Base-by-base conservation (phyloP, 768 basidiomycete genomes). In the Coprinopsis strossmayeri region DNA sequence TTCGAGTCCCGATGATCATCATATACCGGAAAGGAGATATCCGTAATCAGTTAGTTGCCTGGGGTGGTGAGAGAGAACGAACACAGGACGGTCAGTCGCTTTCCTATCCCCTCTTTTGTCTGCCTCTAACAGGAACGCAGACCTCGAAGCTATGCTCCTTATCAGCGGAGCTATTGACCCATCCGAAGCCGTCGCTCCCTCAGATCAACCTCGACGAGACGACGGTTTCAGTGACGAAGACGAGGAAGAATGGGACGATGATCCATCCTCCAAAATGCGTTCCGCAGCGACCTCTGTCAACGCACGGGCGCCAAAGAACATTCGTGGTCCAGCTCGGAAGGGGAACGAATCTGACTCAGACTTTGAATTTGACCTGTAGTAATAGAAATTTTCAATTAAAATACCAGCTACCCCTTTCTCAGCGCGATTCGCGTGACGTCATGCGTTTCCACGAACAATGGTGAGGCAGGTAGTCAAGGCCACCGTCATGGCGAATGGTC, bases 1-100 rank as follows among this genome's bases (percentile, higher is more conserved):
- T 79, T 30, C 82, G 92, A 45, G 67, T 92, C 34, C 96, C 96
- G 1, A 98, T 95, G 74, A 69, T 98, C 49, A 82, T 99, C 55
- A 69, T 95, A 25, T 98, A 99, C 66, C 82, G 87, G 39, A 86
- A 85, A 56, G 96, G 96, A n/a, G 87, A 93, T 37, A 85, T 98
- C 27, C 71, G 78, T 40, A 86, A 87, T 53, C 92, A 97, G 63
- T 71, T 96, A 11, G 72, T 90, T 3, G 79, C 89, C 1, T 90
- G 91, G 84, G 87, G 87, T 12, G 83, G 82, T 4, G 89, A 91
- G 50, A 70, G 74, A 55, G 86, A 92, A 53, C 78, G 89, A 39
- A 74, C 71, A 13, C 68, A 86, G 7, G 82, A 90, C 72, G 94
- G 95, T 92, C 21, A 44, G 24, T 39, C 25, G 18, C 41, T 39